Conservation (phyloP, 208 protist species). For the Leishmania lainsoni region DNA sequence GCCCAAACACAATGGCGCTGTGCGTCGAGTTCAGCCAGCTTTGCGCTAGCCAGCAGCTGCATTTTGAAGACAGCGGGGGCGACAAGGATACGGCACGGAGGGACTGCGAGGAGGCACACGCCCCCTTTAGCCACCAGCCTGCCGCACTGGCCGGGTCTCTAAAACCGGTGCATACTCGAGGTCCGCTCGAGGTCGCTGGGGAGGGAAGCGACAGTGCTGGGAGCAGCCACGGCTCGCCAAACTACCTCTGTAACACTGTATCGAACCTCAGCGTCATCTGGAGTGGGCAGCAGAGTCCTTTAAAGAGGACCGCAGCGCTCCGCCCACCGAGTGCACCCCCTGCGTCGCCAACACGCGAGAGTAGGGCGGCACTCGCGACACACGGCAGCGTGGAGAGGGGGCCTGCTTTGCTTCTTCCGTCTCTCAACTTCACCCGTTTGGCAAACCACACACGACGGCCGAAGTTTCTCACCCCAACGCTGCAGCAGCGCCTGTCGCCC, state of each 20-base stretch:
- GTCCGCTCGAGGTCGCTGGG: not conserved
- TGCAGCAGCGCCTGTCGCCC: constrained; percentile 2
- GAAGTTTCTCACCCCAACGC: not conserved
- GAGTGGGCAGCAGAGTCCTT: not conserved
- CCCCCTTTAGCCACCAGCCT: not conserved
- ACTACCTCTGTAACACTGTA: constrained; percentile 10
- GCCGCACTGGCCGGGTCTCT: not conserved
- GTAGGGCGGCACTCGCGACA: not conserved
- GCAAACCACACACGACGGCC: constrained; percentile 1
- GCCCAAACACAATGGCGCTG: not conserved
- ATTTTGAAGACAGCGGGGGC: not conserved
- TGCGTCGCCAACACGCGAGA: not conserved
- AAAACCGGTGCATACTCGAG: not conserved
- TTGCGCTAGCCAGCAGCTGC: not conserved
- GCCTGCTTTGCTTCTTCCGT: not conserved
- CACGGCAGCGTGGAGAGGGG: not conserved
- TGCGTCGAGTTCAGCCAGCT: not conserved
- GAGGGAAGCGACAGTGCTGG: constrained; percentile 5
- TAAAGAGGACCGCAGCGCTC: not conserved
- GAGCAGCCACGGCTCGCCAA: constrained; percentile 12
- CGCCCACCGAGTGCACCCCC: not conserved
- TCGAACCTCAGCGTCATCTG: not conserved
- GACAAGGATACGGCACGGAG: not conserved
- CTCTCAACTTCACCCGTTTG: not conserved
- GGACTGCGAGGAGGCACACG: not conserved